Conservation (phyloP, 148 eudicot genomes). For the Agrostemma githago region DNA sequence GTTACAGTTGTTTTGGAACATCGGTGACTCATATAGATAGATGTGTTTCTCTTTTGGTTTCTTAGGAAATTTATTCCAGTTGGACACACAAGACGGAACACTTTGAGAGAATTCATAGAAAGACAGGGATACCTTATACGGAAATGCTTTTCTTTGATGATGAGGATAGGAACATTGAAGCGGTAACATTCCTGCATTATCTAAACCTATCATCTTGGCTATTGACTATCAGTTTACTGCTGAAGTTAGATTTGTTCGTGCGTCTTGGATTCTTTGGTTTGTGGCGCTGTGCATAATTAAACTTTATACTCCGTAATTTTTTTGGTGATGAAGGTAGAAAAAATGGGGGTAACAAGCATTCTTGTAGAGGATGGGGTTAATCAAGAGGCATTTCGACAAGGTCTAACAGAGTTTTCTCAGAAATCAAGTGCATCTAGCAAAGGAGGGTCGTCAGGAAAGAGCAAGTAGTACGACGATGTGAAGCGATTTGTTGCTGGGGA, state of each 20-base stretch:
- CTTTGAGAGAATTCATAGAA: constrained; percentile 68
- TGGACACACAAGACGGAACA: constrained; percentile 98
- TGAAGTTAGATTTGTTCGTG: neutral
- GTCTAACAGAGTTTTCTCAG: constrained; percentile 55
- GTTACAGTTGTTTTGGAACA: too few relatives aligned
- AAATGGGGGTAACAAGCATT: constrained; percentile 82
- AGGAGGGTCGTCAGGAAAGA: constrained; percentile 35
- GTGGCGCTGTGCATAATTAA: neutral
- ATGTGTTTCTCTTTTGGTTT: neutral
- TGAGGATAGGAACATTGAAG: constrained; percentile 74
- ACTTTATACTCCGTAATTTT: neutral
- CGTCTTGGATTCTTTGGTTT: neutral
- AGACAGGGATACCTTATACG: constrained; percentile 71
- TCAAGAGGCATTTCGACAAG: constrained; percentile 60
- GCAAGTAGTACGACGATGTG: constrained; percentile 15
- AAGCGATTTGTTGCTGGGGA: constrained; percentile 1
- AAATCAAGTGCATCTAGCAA: constrained; percentile 26
- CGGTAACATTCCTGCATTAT: constrained; percentile 37
- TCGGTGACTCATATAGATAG: neutral
- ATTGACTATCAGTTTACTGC: neutral
- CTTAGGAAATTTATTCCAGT: constrained; percentile 88
- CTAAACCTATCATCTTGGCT: neutral
- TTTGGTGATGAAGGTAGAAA: constrained; percentile 36
- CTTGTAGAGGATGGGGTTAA: constrained; percentile 60
- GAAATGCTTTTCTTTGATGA: constrained; percentile 97